Conservation (phyloP, 2,329 filamentous ascomycete species). For the Epichloe glyceriae region DNA sequence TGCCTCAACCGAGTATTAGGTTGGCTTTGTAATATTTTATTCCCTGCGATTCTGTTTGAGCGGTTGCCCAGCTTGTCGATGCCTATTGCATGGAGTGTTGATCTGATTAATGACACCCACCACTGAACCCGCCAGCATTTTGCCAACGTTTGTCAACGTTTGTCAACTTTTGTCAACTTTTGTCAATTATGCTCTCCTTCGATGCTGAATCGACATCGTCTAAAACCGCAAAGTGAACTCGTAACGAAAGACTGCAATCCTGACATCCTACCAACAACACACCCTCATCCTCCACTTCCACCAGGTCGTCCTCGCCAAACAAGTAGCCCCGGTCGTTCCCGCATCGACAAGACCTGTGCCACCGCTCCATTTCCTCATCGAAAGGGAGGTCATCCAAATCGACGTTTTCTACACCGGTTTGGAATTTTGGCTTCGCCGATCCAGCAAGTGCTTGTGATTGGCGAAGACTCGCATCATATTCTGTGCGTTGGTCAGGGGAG, state of each 20-base stretch:
- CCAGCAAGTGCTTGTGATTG: slow-evolving; percentile 11
- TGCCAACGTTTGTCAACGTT: slow-evolving; percentile 11
- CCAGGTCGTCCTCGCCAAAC: slow-evolving; percentile 45
- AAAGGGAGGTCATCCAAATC: slow-evolving; percentile 52
- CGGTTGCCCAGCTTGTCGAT: not conserved
- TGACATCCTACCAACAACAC: slow-evolving; percentile 52
- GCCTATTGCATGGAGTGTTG: not conserved
- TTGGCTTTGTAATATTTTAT: not conserved
- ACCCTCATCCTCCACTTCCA: slow-evolving; percentile 43
- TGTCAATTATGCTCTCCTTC: slow-evolving; percentile 8
- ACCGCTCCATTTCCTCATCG: slow-evolving; percentile 34
- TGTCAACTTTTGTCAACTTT: slow-evolving; percentile 13
- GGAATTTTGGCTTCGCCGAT: slow-evolving; percentile 21
- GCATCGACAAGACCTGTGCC: slow-evolving; percentile 49
- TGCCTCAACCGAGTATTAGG: slow-evolving; percentile 19
- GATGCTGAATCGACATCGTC: slow-evolving; percentile 17
- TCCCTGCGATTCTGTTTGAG: not conserved
- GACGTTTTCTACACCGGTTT: slow-evolving; percentile 48
- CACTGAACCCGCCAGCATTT: not conserved
- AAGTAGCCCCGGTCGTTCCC: slow-evolving; percentile 49
- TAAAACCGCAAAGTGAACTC: slow-evolving; percentile 48
- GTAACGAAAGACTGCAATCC: slow-evolving; percentile 55
- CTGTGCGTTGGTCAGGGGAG: slow-evolving; percentile 30
- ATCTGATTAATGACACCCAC: not conserved
- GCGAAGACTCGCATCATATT: slow-evolving; percentile 41